Evolutionary conservation across 2,329 filamentous ascomycete species (phyloP).

Genomic region (Daldinia sp.): DNA sequence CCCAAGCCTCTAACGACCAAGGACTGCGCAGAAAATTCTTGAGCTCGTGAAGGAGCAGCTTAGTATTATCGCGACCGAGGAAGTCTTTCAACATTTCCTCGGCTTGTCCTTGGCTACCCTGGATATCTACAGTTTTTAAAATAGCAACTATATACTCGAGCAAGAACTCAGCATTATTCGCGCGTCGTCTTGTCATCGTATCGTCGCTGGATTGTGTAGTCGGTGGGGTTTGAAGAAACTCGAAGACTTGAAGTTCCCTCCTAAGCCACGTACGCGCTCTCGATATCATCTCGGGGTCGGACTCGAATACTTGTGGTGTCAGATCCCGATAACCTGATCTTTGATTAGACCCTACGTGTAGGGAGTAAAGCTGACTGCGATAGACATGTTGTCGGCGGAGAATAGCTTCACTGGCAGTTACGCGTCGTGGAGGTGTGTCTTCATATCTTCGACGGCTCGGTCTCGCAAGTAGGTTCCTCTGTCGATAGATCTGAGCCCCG

Average conservation of each 20-base stretch:
- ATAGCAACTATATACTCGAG: constrained; percentile 88
- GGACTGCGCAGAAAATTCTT: constrained; percentile 85
- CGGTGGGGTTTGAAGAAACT: constrained; percentile 64
- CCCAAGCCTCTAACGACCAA: constrained; percentile 80
- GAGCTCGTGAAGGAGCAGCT: constrained; percentile 85
- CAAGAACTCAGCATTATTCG: constrained; percentile 81
- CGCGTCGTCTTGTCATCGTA: constrained; percentile 52
- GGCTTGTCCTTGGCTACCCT: constrained; percentile 78
- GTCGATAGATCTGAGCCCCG: constrained; percentile 1
- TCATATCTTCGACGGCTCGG: constrained; percentile 29
- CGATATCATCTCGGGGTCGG: constrained; percentile 72
- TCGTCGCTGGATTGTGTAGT: constrained; percentile 36
- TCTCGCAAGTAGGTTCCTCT: constrained; percentile 5
- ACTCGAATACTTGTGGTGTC: constrained; percentile 70
- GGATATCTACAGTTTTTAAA: constrained; percentile 82
- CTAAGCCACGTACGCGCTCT: constrained; percentile 83
- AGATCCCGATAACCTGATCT: constrained; percentile 80
- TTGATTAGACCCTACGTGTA: constrained; percentile 83
- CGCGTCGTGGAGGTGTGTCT: constrained; percentile 32
- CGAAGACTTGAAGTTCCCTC: constrained; percentile 84
- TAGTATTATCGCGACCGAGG: constrained; percentile 75
- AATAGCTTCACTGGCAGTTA: constrained; percentile 51
- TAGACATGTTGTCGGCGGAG: constrained; percentile 77
- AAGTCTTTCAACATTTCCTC: constrained; percentile 83
- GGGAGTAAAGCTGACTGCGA: constrained; percentile 73